These are phyloP conservation scores for Cytidiella melzeri DNA, from an alignment of 768 basidiomycete genomes.

Conservation along the genomic window DNA sequence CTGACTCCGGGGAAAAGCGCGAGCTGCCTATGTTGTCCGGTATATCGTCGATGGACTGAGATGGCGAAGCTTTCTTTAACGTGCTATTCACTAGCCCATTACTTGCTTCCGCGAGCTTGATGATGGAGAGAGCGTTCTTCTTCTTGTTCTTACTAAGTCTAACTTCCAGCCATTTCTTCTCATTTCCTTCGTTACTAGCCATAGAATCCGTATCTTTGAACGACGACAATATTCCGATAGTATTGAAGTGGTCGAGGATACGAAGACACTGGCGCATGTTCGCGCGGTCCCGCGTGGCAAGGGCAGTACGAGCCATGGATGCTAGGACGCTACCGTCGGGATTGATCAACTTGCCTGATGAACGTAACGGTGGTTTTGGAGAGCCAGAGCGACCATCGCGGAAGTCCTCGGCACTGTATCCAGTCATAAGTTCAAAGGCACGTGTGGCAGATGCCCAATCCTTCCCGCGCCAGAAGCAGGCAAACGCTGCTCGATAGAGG, in stretches of 20 bases:
- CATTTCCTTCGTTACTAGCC: too few relatives aligned
- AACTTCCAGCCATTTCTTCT: slow-evolving; percentile 9
- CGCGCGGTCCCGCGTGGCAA: slow-evolving; percentile 41
- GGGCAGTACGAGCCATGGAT: slow-evolving; percentile 51
- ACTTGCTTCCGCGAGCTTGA: slow-evolving; percentile 32
- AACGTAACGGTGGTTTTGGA: slow-evolving; percentile 24
- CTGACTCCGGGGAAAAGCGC: background rate
- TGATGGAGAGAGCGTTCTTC: slow-evolving; percentile 10
- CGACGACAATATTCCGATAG: too few relatives aligned
- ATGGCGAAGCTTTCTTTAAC: slow-evolving; percentile 26
- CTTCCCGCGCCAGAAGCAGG: slow-evolving; percentile 53
- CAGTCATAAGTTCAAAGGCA: slow-evolving; percentile 69
- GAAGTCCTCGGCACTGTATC: slow-evolving; percentile 32
- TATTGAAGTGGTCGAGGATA: slow-evolving; percentile 46
- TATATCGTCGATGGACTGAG: background rate
- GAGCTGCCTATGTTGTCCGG: slow-evolving; percentile 11
- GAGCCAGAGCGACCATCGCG: slow-evolving; percentile 10
- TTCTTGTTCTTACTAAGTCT: slow-evolving; percentile 7
- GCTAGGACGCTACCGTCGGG: slow-evolving; percentile 53
- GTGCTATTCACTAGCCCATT: slow-evolving; percentile 45
- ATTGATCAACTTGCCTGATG: slow-evolving; percentile 36
- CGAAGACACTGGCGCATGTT: slow-evolving; percentile 57
- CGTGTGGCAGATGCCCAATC: slow-evolving; percentile 58
- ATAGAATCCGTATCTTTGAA: too few relatives aligned
- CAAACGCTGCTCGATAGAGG: slow-evolving; percentile 58